phyloP scores from a whole-genome alignment of 2,329 filamentous ascomycete species.

The Thelonectria olida region DNA sequence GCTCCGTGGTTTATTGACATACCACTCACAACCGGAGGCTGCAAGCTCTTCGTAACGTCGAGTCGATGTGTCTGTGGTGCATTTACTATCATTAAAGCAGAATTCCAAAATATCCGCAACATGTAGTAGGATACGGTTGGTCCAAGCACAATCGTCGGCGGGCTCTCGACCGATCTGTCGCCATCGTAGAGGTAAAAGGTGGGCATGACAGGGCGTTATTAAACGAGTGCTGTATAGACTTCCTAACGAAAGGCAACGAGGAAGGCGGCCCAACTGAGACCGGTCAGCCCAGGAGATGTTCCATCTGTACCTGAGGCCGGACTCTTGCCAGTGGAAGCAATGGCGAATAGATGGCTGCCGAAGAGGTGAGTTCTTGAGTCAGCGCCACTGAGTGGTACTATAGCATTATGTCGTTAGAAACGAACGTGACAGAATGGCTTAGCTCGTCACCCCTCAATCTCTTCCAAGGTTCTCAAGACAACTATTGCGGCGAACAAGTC shows the following conservation, averaged over 20 bases:
- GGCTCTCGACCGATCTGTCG: conserved; percentile 8
- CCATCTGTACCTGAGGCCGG: background rate
- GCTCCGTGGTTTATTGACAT: conserved; percentile 29
- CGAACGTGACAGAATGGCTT: background rate
- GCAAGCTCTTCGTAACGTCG: conserved; percentile 19
- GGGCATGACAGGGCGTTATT: conserved; percentile 8
- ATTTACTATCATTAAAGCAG: conserved; percentile 1
- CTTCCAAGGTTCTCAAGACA: conserved; percentile 17
- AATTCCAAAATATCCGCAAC: conserved; percentile 10
- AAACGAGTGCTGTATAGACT: conserved; percentile 8
- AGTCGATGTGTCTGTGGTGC: background rate
- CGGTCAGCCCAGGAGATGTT: background rate
- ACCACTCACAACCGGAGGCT: conserved; percentile 30
- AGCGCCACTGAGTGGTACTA: conserved; percentile 14
- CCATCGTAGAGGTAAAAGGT: conserved; percentile 9
- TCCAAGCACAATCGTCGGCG: conserved; percentile 10
- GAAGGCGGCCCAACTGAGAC: conserved; percentile 14
- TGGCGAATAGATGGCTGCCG: conserved; percentile 15
- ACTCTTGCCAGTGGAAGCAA: conserved; percentile 1
- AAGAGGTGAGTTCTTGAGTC: conserved; percentile 15
- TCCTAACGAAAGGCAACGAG: conserved; percentile 19
- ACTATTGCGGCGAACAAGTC: conserved; percentile 20
- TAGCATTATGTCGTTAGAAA: background rate
- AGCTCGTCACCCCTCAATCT: conserved; percentile 10
- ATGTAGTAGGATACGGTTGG: conserved; percentile 13